These are phyloP conservation scores for sweet orange (Citrus sinensis) DNA, from an alignment of 345 rosid species.

Conservation along the genomic window DVS_A1.0 CM039162.1:2158001-2158500, in stretches of 20 bases:
- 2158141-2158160: no score
- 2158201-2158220: neutral
- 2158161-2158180: neutral
- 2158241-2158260: neutral
- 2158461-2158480: no score
- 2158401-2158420: no score
- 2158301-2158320: slow-evolving; percentile 73
- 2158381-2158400: slow-evolving; percentile 69
- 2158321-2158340: slow-evolving; percentile 74
- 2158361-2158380: slow-evolving; percentile 91
- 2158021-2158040: neutral
- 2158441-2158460: neutral
- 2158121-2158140: neutral
- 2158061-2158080: neutral
- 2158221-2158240: neutral
- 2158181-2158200: neutral
- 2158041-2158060: neutral
- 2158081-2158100: neutral
- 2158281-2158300: slow-evolving; percentile 61
- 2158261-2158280: neutral
- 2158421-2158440: no score
- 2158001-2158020: neutral
- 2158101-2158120: neutral
- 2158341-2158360: slow-evolving; percentile 79
- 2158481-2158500: no score